A percentile compares a stretch with the other conserved stretches of the same genome.
Conservation (phyloP, 2,329 filamentous ascomycete genomes). For the Ophiostoma ips region DNA sequence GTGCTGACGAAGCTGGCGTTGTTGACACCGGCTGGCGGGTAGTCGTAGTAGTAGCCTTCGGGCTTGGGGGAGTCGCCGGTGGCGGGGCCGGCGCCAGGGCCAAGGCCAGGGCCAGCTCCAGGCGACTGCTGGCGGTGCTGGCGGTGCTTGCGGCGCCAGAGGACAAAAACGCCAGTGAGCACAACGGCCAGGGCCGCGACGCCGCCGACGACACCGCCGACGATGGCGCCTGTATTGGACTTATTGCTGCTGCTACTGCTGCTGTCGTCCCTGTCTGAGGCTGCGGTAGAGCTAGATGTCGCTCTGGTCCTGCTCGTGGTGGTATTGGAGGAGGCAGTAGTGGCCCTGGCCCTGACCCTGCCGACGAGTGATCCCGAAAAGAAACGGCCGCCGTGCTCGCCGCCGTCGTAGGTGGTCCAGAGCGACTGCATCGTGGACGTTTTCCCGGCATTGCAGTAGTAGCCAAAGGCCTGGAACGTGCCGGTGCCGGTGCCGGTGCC, state of each 20-base stretch:
- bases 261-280: neutral
- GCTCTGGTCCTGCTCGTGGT: neutral
- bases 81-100: too few relatives aligned
- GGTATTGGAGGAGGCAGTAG: neutral
- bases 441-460: constrained; percentile 6
- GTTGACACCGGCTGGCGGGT: too few relatives aligned
- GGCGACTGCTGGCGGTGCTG: too few relatives aligned
- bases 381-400: too few relatives aligned
- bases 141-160: constrained; percentile 14
- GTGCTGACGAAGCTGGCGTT: neutral
- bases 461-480: constrained; percentile 9
- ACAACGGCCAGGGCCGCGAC: constrained; percentile 17
- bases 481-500: constrained; percentile 9
- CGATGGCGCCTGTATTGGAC: constrained; percentile 18
- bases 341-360: neutral
- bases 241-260: neutral
- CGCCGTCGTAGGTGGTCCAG: constrained; percentile 13
- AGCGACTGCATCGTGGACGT: constrained; percentile 5
- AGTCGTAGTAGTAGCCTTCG: too few relatives aligned
- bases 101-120: too few relatives aligned
- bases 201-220: constrained; percentile 22
- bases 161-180: constrained; percentile 16
- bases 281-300: too few relatives aligned
- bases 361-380: too few relatives aligned
- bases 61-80: neutral